A percentile compares a stretch with the other conserved stretches of the same genome.
These are phyloP conservation scores for Daedaleopsis nitida DNA, from an alignment of 768 basidiomycete species.

Conservation along the genomic window DNA sequence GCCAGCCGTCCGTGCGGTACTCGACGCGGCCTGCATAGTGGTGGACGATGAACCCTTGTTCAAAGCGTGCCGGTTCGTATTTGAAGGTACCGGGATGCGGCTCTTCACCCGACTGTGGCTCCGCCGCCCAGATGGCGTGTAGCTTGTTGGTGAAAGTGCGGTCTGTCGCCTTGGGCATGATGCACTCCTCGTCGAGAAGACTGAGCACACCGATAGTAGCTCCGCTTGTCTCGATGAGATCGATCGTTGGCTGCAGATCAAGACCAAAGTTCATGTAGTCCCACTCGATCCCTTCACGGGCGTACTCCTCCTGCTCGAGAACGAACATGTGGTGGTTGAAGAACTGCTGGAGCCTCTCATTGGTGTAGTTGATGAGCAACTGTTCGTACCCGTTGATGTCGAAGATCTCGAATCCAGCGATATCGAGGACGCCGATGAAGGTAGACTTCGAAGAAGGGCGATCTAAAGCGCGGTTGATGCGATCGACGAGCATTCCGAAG, in stretches of 20 bases:
- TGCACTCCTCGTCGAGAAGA: constrained; percentile 95
- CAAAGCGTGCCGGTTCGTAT: constrained; percentile 85
- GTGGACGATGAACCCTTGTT: constrained; percentile 91
- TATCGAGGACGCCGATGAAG: constrained; percentile 98
- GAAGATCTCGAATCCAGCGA: constrained; percentile 98
- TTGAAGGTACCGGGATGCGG: constrained; percentile 79
- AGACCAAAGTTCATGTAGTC: constrained; percentile 97
- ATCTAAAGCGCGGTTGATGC: constrained; percentile 93
- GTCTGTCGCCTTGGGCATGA: constrained; percentile 99
- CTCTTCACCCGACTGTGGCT: constrained; percentile 43
- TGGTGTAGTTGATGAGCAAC: constrained; percentile 97
- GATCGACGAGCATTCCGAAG: constrained; percentile 90
- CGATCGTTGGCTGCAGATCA: constrained; percentile 97
- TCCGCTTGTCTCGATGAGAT: constrained; percentile 85
- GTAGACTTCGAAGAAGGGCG: constrained; percentile 89
- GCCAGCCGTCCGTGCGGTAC: constrained; percentile 93
- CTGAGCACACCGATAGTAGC: constrained; percentile 85
- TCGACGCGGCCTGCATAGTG: constrained; percentile 98
- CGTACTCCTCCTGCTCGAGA: constrained; percentile 97
- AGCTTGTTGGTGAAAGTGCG: constrained; percentile 93
- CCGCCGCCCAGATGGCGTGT: constrained; percentile 70
- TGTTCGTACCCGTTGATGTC: constrained; percentile 96
- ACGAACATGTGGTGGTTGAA: constrained; percentile 99
- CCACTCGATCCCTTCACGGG: constrained; percentile 96
- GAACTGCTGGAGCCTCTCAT: constrained; percentile 97